These are phyloP conservation scores for Pelargonium fulgidum DNA, from an alignment of 441 rosid genomes.

Conservation along the genomic window DNA sequence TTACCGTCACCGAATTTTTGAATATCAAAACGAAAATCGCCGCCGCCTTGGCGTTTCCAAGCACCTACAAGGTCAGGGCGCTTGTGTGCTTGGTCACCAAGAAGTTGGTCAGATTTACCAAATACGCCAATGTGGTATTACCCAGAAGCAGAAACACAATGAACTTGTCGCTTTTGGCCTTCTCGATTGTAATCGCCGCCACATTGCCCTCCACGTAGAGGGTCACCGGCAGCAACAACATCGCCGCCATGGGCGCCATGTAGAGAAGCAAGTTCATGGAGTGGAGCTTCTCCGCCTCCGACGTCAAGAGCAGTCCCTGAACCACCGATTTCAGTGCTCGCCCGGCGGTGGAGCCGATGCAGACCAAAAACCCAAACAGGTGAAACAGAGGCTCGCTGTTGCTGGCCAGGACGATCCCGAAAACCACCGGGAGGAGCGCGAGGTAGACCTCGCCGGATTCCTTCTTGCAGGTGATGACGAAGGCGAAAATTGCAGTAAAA, in stretches of 20 bases:
- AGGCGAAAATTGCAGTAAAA: constrained; percentile 84
- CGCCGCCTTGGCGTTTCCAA: constrained; percentile 95
- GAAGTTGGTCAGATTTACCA: constrained; percentile 89
- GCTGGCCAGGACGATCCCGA: constrained; percentile 80
- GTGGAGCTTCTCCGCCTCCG: constrained; percentile 88
- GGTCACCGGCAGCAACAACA: constrained; percentile 78
- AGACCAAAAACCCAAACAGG: constrained; percentile 79
- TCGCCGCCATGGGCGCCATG: constrained; percentile 95
- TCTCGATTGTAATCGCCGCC: constrained; percentile 59
- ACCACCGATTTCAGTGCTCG: constrained; percentile 95
- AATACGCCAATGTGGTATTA: constrained; percentile 91
- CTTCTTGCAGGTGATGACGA: constrained; percentile 62
- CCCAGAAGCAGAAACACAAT: constrained; percentile 68
- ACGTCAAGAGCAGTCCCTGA: constrained; percentile 69
- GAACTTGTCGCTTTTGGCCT: constrained; percentile 57
- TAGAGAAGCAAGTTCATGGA: constrained; percentile 84
- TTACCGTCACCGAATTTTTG: constrained; percentile 84
- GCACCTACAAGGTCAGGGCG: constrained; percentile 87
- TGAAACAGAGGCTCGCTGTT: constrained; percentile 88
- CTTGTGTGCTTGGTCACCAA: constrained; percentile 96
- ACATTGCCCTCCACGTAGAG: constrained; percentile 92
- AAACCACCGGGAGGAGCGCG: constrained; percentile 83
- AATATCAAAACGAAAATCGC: constrained; percentile 87
- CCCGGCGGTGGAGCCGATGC: constrained; percentile 90
- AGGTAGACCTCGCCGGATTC: constrained; percentile 87